Conservation (phyloP, 768 basidiomycete species). For the Lactarius hengduanensis region DNA sequence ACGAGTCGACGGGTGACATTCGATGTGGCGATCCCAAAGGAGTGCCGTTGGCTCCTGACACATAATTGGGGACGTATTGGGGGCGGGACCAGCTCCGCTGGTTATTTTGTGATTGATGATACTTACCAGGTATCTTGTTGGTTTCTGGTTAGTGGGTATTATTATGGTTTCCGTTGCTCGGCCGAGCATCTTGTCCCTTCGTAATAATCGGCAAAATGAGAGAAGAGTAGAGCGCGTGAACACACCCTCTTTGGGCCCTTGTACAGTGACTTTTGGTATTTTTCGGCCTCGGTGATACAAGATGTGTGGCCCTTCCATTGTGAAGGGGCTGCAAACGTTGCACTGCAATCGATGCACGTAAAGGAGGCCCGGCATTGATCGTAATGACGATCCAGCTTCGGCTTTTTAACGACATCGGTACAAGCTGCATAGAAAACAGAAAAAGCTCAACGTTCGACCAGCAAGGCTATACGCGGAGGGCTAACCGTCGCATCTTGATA, state of each 20-base stretch:
- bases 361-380: conserved; percentile 62
- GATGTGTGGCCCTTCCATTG: conserved; percentile 81
- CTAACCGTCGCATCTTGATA: conserved; percentile 31
- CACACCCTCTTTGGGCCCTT: conserved; percentile 67
- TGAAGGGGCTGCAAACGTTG: conserved; percentile 69
- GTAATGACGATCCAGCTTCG: conserved; percentile 82
- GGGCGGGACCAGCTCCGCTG: conserved; percentile 23
- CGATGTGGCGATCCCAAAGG: conserved; percentile 64
- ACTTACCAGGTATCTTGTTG: conserved; percentile 30
- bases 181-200: conserved; percentile 6
- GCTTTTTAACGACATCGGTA: conserved; percentile 88
- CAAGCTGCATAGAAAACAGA: conserved; percentile 49
- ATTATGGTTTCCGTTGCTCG: conserved; percentile 8
- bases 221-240: conserved; percentile 29
- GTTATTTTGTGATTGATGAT: conserved; percentile 12
- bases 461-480: neutral
- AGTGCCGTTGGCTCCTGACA: conserved; percentile 68
- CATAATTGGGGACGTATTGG: conserved; percentile 26
- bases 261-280: conserved; percentile 86
- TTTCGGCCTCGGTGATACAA: conserved; percentile 90
- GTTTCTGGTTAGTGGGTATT: conserved; percentile 18
- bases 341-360: conserved; percentile 88
- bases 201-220: conserved; percentile 21
- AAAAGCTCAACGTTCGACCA: neutral
- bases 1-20: conserved; percentile 45